Percentiles rank a stretch among this genome's conserved stretches.
Evolutionary conservation across 768 basidiomycete genomes (phyloP).

Genomic region (Pleurotus ostreatus): DNA sequence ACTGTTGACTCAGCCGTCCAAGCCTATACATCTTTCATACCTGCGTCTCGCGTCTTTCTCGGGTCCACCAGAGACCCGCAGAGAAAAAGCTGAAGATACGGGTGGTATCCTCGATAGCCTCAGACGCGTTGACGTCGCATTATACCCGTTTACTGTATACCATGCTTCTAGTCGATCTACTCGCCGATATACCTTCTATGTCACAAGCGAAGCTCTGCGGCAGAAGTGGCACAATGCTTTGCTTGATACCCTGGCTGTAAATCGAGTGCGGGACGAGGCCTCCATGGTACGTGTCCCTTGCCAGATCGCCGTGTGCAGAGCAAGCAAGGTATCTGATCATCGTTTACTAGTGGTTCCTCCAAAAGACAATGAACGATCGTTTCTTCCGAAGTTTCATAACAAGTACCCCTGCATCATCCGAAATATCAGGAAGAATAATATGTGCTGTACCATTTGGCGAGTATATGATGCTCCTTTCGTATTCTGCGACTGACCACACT

Average conservation of each 20-base stretch:
- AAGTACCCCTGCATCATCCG: slow-evolving; percentile 18
- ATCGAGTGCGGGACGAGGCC: slow-evolving; percentile 61
- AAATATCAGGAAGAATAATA: slow-evolving; percentile 53
- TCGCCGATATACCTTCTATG: slow-evolving; percentile 73
- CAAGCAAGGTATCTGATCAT: background rate
- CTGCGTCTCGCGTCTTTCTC: slow-evolving; percentile 69
- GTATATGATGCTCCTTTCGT: slow-evolving; percentile 15
- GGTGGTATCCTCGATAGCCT: slow-evolving; percentile 53
- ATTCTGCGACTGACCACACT: background rate
- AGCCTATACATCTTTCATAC: slow-evolving; percentile 81
- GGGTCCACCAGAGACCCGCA: slow-evolving; percentile 54
- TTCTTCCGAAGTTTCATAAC: slow-evolving; percentile 47
- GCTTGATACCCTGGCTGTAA: slow-evolving; percentile 57
- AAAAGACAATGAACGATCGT: slow-evolving; percentile 52
- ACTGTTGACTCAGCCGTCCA: background rate
- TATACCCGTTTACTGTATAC: slow-evolving; percentile 78
- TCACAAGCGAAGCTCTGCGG: slow-evolving; percentile 50
- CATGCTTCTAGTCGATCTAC: slow-evolving; percentile 54
- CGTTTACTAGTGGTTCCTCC: slow-evolving; percentile 58
- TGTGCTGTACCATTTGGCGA: slow-evolving; percentile 64
- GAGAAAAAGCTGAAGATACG: slow-evolving; percentile 54
- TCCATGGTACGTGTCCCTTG: slow-evolving; percentile 54
- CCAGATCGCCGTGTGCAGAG: background rate
- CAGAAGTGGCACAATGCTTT: slow-evolving; percentile 62
- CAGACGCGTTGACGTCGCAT: slow-evolving; percentile 44